A percentile compares a stretch with the other conserved stretches of the same genome.
Conservation (phyloP, 2,329 filamentous ascomycete species). For the Fusarium chlamydosporum region DNA sequence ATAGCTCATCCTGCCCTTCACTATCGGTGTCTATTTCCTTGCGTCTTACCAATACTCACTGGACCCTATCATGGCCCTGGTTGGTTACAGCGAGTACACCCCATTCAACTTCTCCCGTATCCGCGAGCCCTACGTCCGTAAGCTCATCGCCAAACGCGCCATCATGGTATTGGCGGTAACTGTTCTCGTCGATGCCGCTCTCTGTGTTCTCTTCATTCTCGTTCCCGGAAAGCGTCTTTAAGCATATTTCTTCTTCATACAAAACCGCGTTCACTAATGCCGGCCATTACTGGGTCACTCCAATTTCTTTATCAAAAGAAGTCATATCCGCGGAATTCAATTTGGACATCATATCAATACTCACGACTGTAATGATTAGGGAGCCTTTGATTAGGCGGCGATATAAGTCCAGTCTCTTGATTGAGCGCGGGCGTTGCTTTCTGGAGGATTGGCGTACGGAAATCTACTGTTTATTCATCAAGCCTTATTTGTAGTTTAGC, state of each 20-base stretch:
- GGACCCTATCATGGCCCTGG: conserved; percentile 88
- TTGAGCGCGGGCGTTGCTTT: conserved; percentile 38
- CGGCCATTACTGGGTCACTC: conserved; percentile 43
- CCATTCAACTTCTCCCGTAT: conserved; percentile 92
- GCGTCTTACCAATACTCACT: conserved; percentile 95
- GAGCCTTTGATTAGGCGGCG: conserved; percentile 39
- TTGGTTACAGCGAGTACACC: conserved; percentile 96
- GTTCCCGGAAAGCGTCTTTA: conserved; percentile 89
- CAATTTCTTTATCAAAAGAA: conserved; percentile 23
- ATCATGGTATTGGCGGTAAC: conserved; percentile 85
- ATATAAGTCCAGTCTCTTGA: conserved; percentile 36
- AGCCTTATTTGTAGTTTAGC: conserved; percentile 49
- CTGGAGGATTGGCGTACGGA: conserved; percentile 47
- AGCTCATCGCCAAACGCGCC: conserved; percentile 85
- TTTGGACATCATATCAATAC: conserved; percentile 39
- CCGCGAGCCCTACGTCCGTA: conserved; percentile 90
- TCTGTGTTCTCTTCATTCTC: conserved; percentile 92
- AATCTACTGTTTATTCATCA: conserved; percentile 45
- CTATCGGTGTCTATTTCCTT: conserved; percentile 88
- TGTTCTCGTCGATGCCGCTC: conserved; percentile 80
- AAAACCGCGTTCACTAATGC: conserved; percentile 45
- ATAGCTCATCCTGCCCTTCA: conserved; percentile 86
- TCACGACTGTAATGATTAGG: conserved; percentile 53
- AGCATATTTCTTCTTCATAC: conserved; percentile 36
- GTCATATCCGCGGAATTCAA: conserved; percentile 37